These are phyloP conservation scores for Pyrus hybrid DNA, from an alignment of 331 rosid species.

Conservation along the genomic window DNA sequence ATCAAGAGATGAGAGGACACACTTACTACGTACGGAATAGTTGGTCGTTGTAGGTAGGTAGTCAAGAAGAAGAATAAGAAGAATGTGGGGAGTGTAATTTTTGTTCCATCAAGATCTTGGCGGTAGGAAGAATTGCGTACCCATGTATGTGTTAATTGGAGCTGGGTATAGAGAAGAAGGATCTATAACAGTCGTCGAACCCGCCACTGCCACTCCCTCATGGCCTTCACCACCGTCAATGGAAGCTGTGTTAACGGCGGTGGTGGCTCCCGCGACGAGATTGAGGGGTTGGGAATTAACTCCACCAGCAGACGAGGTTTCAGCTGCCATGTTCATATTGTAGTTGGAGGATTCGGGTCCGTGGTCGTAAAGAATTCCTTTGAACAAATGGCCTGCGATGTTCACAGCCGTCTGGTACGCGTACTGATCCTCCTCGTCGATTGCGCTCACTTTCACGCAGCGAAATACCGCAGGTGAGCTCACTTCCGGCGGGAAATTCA, in stretches of 20 bases:
- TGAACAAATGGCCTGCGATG: conserved; percentile 84
- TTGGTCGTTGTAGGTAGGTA: neutral
- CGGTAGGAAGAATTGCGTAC: conserved; percentile 99
- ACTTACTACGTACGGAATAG: neutral
- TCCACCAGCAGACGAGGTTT: conserved; percentile 51
- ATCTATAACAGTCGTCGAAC: conserved; percentile 38
- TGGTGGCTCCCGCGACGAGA: conserved; percentile 27
- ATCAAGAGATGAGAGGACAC: neutral
- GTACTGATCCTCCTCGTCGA: conserved; percentile 80
- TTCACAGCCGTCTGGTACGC: conserved; percentile 91
- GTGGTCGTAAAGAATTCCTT: conserved; percentile 75
- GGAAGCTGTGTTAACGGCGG: neutral
- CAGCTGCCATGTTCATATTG: conserved; percentile 31
- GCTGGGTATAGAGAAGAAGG: conserved; percentile 58
- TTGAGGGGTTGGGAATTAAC: conserved; percentile 42
- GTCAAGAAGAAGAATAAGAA: conserved; percentile 1
- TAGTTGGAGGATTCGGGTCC: conserved; percentile 49
- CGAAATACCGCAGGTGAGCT: conserved; percentile 63
- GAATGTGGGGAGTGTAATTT: neutral
- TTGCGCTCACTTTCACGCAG: conserved; percentile 65
- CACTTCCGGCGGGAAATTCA: conserved; percentile 62
- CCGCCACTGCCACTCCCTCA: conserved; percentile 23
- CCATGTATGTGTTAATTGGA: conserved; percentile 64
- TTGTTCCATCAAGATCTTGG: conserved; percentile 68
- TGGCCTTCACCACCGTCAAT: conserved; percentile 8